Conservation (phyloP, 345 rosid genomes). For the Rhizophora apiculata region DNA sequence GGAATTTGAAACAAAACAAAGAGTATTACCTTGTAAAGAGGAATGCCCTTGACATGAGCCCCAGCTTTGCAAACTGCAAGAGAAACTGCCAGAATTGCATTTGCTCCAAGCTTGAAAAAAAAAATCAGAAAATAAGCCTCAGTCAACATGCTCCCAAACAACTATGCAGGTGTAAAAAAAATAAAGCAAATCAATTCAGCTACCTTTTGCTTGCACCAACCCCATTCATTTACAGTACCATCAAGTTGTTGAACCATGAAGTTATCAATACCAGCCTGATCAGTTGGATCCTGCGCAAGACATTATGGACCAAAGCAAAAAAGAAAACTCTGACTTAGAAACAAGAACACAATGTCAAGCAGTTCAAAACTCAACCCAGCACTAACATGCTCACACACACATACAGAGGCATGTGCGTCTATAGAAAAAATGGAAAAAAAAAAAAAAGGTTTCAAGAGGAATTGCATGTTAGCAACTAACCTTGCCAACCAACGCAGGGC, state of each 20-base stretch:
- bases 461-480: constrained; percentile 19
- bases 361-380: not conserved
- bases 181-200: not conserved
- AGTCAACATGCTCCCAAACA: not conserved
- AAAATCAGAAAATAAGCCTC: not conserved
- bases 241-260: constrained; percentile 70
- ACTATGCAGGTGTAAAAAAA: not conserved
- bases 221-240: constrained; percentile 77
- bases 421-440: too few relatives aligned
- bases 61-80: constrained; percentile 77
- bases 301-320: too few relatives aligned
- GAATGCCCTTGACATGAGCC: constrained; percentile 58
- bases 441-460: too few relatives aligned
- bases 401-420: too few relatives aligned
- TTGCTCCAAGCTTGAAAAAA: constrained; percentile 59
- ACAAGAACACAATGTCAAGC: not conserved
- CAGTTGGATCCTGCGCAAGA: constrained; percentile 46
- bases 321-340: not conserved
- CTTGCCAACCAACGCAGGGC: constrained; percentile 68
- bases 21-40: constrained; percentile 54
- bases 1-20: not conserved
- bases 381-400: too few relatives aligned
- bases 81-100: constrained; percentile 69
- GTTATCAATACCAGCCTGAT: constrained; percentile 50
- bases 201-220: constrained; percentile 82